phyloP scores from a whole-genome alignment of 345 rosid species.

The Rhizophora apiculata region DNA sequence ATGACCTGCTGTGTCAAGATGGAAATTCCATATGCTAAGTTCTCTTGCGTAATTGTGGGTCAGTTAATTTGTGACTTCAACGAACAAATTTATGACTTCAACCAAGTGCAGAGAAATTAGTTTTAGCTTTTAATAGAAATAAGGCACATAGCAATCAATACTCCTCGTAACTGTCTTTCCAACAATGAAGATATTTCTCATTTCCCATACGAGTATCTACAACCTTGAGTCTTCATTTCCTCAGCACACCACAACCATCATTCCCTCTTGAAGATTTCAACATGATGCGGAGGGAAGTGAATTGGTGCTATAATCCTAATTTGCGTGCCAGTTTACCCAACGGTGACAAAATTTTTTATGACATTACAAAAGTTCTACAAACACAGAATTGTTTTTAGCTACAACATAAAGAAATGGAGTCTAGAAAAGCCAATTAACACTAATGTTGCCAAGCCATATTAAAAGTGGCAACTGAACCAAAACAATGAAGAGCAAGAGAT shows the following conservation, averaged over 20 bases:
- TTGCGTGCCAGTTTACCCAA: not conserved
- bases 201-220: not conserved
- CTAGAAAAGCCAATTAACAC: constrained; percentile 79
- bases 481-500: constrained; percentile 75
- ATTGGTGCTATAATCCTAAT: not conserved
- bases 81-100: not conserved
- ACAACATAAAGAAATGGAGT: constrained; percentile 16
- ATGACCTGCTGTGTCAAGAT: not conserved
- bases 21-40: not conserved
- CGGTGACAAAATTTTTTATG: not conserved
- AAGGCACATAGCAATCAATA: not conserved
- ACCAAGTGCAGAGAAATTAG: not conserved
- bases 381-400: constrained; percentile 27
- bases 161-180: not conserved
- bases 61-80: not conserved
- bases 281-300: constrained; percentile 6
- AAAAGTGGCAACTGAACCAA: constrained; percentile 84
- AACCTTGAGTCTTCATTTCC: not conserved
- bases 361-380: constrained; percentile 16
- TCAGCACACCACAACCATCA: not conserved
- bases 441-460: constrained; percentile 89
- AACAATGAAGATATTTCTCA: not conserved
- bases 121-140: not conserved
- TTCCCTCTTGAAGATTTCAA: not conserved
- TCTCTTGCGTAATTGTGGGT: not conserved